Evolutionary conservation across 495 filamentous ascomycete genomes (phyloP).

Genomic region (Xylaria venustula): DNA sequence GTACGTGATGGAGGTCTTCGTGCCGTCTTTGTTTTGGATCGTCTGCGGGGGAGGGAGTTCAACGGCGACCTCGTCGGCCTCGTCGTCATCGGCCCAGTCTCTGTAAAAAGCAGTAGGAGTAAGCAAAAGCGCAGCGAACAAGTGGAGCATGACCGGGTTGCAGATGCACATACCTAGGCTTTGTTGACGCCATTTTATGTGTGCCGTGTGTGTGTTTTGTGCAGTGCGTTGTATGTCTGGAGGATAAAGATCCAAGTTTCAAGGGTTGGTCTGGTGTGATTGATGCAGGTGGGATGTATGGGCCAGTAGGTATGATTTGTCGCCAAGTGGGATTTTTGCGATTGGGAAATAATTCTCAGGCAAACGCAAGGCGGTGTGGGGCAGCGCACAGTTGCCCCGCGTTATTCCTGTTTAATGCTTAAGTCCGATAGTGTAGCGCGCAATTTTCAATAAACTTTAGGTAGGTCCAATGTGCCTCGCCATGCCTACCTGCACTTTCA

Average conservation of each 20-base stretch:
- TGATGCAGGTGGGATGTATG: neutral
- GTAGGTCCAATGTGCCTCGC: too few relatives aligned
- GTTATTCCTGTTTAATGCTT: constrained; percentile 12
- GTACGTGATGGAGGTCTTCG: constrained; percentile 90
- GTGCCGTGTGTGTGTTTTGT: too few relatives aligned
- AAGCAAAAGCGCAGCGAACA: neutral
- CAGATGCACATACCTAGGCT: constrained; percentile 8
- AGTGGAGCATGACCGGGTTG: neutral
- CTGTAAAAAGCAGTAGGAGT: too few relatives aligned
- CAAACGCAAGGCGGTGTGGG: constrained; percentile 12
- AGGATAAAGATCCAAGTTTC: too few relatives aligned
- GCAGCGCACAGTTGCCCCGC: constrained; percentile 5
- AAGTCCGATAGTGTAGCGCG: neutral
- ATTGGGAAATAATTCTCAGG: constrained; percentile 15
- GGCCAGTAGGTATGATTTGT: too few relatives aligned
- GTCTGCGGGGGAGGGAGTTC: constrained; percentile 82
- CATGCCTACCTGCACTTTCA: too few relatives aligned
- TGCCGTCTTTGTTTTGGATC: constrained; percentile 94
- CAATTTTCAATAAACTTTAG: too few relatives aligned
- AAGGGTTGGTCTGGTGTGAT: neutral
- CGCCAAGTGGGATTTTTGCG: constrained; percentile 14
- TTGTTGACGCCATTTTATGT: constrained; percentile 17
- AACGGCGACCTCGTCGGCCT: constrained; percentile 79
- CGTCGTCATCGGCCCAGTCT: constrained; percentile 95
- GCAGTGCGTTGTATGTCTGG: too few relatives aligned